Conservation (phyloP, 495 filamentous ascomycete genomes). For the Lineolata rhizophorae region DNA sequence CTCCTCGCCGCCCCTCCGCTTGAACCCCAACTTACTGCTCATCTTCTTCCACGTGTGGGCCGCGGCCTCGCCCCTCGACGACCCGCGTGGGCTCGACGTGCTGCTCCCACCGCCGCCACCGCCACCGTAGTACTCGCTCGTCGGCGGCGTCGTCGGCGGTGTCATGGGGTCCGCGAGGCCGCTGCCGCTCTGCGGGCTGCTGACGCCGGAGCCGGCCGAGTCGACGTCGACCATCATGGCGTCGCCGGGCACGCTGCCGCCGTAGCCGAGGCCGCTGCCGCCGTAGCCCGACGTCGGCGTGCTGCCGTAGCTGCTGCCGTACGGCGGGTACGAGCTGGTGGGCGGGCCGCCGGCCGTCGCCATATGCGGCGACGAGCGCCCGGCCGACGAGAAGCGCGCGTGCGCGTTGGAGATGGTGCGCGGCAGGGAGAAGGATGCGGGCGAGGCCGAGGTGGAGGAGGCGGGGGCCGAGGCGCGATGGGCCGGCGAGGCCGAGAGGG, state of each 20-base stretch:
- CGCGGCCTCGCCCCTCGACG: neutral
- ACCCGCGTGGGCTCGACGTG: neutral
- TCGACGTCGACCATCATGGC: no score
- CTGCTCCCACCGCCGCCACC: neutral
- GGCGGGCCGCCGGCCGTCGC: neutral
- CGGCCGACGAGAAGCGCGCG: neutral
- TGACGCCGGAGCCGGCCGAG: no score
- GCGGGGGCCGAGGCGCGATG: slow-evolving; percentile 5
- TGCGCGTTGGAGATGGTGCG: slow-evolving; percentile 9
- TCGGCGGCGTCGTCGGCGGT: slow-evolving; percentile 18
- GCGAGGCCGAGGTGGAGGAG: slow-evolving; percentile 9
- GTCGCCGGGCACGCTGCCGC: slow-evolving; percentile 6
- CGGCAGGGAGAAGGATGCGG: slow-evolving; percentile 9
- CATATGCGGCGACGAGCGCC: neutral
- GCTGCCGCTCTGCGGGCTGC: slow-evolving; percentile 12
- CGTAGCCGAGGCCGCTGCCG: slow-evolving; percentile 11
- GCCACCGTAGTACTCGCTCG: slow-evolving; percentile 9
- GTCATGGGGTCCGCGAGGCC: slow-evolving; percentile 15
- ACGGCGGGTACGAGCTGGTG: no score
- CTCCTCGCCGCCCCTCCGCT: no score
- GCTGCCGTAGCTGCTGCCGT: slow-evolving; percentile 3
- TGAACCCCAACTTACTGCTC: neutral
- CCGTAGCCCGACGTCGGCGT: slow-evolving; percentile 8
- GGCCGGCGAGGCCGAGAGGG: slow-evolving; percentile 5
- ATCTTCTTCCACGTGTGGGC: neutral